These are phyloP conservation scores for Dentipellis sp. DNA, from an alignment of 768 basidiomycete genomes.

Conservation along the genomic window DNA sequence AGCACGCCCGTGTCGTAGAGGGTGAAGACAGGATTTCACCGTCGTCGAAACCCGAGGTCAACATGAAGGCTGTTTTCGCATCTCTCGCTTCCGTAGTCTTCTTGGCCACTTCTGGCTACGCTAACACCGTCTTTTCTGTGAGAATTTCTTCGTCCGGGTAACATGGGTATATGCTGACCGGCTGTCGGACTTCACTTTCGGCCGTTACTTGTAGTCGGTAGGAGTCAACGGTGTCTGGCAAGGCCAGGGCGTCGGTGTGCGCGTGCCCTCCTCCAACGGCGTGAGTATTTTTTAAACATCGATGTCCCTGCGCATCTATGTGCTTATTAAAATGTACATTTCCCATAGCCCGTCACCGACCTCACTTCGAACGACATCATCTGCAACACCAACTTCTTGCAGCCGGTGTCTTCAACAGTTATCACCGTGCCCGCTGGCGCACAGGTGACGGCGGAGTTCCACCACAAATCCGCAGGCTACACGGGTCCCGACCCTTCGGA, in stretches of 20 bases:
- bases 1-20: background rate
- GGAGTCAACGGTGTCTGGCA: conserved; percentile 44
- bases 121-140: background rate
- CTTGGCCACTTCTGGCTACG: background rate
- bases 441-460: conserved; percentile 43
- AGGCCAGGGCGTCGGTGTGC: conserved; percentile 35
- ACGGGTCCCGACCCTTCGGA: conserved; percentile 37
- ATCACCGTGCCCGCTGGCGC: conserved; percentile 45
- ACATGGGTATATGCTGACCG: background rate
- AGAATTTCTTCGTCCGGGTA: background rate
- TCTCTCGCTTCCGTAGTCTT: background rate
- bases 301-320: background rate
- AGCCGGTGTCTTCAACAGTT: conserved; percentile 33
- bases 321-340: background rate
- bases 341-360: conserved; percentile 40
- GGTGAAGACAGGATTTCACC: background rate
- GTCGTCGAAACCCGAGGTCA: background rate
- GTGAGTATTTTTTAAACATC: conserved; percentile 14
- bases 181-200: background rate
- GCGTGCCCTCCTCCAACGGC: conserved; percentile 38
- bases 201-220: conserved; percentile 25
- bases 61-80: background rate
- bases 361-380: conserved; percentile 46
- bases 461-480: conserved; percentile 36
- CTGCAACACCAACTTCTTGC: conserved; percentile 48